Evolutionary conservation across 305 asterid species (phyloP).

Genomic region (Fraxinus sp.): DNA sequence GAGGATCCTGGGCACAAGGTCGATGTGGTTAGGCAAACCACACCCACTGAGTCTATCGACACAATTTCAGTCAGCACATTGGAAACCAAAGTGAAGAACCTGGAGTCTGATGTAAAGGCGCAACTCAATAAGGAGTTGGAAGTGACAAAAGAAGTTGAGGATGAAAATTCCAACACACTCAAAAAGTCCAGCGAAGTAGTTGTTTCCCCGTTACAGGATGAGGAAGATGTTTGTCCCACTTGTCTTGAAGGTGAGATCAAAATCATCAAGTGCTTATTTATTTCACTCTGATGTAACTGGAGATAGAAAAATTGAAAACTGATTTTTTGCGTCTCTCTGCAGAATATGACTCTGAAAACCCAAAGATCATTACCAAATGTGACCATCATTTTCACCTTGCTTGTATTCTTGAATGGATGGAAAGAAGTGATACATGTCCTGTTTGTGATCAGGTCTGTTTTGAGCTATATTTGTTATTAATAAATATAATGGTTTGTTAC

Average conservation of each 20-base stretch:
- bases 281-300: conserved; percentile 15
- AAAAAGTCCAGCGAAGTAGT: conserved; percentile 45
- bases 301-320: conserved; percentile 6
- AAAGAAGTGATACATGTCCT: conserved; percentile 89
- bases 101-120: conserved; percentile 46
- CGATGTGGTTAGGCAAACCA: conserved; percentile 38
- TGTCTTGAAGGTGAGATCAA: conserved; percentile 74
- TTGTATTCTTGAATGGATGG: conserved; percentile 95
- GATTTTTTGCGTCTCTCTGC: conserved; percentile 26
- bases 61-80: conserved; percentile 39
- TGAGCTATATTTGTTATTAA: conserved; percentile 9
- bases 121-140: conserved; percentile 36
- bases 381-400: conserved; percentile 91
- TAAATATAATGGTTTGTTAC: not conserved
- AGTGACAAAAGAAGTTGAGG: conserved; percentile 43
- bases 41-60: conserved; percentile 36
- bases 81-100: conserved; percentile 44
- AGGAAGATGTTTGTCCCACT: conserved; percentile 81
- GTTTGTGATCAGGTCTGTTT: conserved; percentile 72
- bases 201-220: conserved; percentile 46
- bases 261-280: conserved; percentile 11
- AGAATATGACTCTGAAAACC: conserved; percentile 83
- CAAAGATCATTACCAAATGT: conserved; percentile 74
- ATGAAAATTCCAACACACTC: conserved; percentile 53
- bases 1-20: conserved; percentile 37